A percentile compares a stretch with the other conserved stretches of the same genome.
Evolutionary conservation across 495 filamentous ascomycete genomes (phyloP).

Genomic region (Daldinia decipiens): DNA sequence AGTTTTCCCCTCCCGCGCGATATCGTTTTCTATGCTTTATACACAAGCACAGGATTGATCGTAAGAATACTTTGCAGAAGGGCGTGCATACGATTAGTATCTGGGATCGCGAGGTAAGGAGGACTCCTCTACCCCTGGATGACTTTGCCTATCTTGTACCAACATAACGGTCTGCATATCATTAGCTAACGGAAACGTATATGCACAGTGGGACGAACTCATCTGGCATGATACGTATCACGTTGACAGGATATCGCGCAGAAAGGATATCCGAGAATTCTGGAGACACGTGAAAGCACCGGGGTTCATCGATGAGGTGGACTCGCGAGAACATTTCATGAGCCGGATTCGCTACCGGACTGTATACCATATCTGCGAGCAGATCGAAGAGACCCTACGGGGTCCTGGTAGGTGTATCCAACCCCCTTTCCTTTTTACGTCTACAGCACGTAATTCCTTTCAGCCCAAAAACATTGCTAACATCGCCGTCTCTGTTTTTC

Average conservation of each 20-base stretch:
- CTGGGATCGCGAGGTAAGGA: slow-evolving; percentile 38
- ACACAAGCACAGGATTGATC: slow-evolving; percentile 37
- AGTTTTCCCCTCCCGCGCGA: not conserved
- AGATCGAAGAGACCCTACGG: slow-evolving; percentile 24
- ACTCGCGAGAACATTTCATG: slow-evolving; percentile 14
- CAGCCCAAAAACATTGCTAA: not conserved
- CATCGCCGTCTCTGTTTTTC: not conserved
- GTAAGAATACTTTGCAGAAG: slow-evolving; percentile 17
- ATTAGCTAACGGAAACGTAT: not conserved
- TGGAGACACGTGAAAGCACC: slow-evolving; percentile 8
- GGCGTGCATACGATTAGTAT: slow-evolving; percentile 39
- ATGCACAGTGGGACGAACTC: slow-evolving; percentile 32
- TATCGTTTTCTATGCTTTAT: slow-evolving; percentile 42
- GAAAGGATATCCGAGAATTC: slow-evolving; percentile 31
- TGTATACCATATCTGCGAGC: slow-evolving; percentile 34
- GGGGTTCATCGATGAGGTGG: not conserved
- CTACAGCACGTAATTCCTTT: not conserved
- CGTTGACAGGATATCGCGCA: slow-evolving; percentile 12
- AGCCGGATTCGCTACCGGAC: slow-evolving; percentile 34
- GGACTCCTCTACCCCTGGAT: not conserved
- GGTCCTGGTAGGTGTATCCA: not conserved
- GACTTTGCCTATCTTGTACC: not conserved
- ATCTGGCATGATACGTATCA: slow-evolving; percentile 41
- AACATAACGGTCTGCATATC: not conserved
- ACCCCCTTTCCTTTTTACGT: not conserved